A percentile compares a stretch with the other conserved stretches of the same genome.
phyloP scores from a whole-genome alignment of 371 early-diverging fungal species.

The Mortierella sp. region DNA sequence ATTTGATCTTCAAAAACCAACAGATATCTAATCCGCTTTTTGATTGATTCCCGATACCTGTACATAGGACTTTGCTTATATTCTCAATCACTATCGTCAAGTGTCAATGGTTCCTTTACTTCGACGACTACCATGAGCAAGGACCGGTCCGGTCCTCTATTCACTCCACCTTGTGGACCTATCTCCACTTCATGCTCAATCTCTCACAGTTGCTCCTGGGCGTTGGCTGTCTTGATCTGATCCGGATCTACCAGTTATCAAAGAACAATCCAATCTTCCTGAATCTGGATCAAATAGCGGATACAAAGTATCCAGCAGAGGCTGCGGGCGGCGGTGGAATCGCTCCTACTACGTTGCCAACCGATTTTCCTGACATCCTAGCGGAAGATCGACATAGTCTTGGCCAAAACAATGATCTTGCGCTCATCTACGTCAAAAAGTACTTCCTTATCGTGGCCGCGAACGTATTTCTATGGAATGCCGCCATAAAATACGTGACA shows the following conservation, averaged over 20 bases:
- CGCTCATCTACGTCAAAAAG: conserved; percentile 21
- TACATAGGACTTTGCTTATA: conserved; percentile 22
- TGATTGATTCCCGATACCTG: not conserved
- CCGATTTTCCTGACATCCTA: not conserved
- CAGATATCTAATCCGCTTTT: too few relatives aligned
- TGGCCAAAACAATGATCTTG: conserved; percentile 1
- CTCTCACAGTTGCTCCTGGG: conserved; percentile 68
- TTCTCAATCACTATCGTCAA: conserved; percentile 37
- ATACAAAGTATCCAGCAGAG: not conserved
- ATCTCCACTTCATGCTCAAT: conserved; percentile 68
- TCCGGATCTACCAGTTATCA: conserved; percentile 49
- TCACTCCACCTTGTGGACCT: conserved; percentile 64
- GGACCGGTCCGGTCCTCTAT: conserved; percentile 24
- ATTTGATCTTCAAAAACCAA: too few relatives aligned
- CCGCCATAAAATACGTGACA: conserved; percentile 31
- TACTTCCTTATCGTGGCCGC: conserved; percentile 36
- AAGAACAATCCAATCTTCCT: not conserved
- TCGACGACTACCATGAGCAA: conserved; percentile 42
- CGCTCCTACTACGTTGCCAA: not conserved
- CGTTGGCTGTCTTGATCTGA: conserved; percentile 63
- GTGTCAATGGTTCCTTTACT: conserved; percentile 45
- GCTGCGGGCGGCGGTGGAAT: conserved; percentile 9
- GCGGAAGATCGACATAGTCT: not conserved
- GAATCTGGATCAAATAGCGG: too few relatives aligned
- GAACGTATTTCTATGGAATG: conserved; percentile 36